Base-by-base conservation (phyloP, 495 filamentous ascomycete species). In the Penicillium fimorum region DNA sequence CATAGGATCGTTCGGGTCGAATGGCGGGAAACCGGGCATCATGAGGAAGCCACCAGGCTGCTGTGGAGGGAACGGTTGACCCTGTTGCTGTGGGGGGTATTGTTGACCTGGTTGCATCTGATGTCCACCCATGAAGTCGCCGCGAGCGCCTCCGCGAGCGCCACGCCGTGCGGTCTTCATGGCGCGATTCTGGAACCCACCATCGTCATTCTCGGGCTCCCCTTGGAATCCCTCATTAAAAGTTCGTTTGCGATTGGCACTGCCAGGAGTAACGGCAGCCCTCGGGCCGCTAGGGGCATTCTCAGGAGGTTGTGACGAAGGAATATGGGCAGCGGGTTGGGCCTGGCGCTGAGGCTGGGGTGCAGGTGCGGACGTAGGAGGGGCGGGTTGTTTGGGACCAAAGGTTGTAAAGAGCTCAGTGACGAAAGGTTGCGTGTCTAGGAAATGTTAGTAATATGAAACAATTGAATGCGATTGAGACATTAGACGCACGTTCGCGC, bases 371-470 rank as follows among this genome's bases (percentile, higher is more conserved):
- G 40, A 79, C 76, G 58, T 48, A 15, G 65, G 37, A 17, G 66
- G 37, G 37, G 64, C 53, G 27, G 60, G 24, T 38, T 84, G 84
- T 62, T 83, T 85, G 12, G 81, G 75, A 48, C 92, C 81, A 10
- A 87, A 78, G 0, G 65, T 86, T 18, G 81, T 70, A 66, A 98
- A 91, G 38, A 96, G 82, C 63, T 96, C 93, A 53, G 89, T 77
- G n/a, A 97, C 89, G 58, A 98, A 97, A 4, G 77, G 66, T 2
- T 69, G 62, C 2, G 90, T 87, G 64, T 94, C 91, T 89, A 58
- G 12, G 56, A 37, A 20, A 17, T 32, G 50, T 69, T 35, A 70
- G 53, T 53, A 32, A 32, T 42, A 50, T 22, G 35, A 48, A 42
- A 47, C 10, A 50, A 42, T 0, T 49, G 2, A 25, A 15, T 35